Conservation (phyloP, 2,329 filamentous ascomycete genomes). For the Keithomyces neogunnii region DNA sequence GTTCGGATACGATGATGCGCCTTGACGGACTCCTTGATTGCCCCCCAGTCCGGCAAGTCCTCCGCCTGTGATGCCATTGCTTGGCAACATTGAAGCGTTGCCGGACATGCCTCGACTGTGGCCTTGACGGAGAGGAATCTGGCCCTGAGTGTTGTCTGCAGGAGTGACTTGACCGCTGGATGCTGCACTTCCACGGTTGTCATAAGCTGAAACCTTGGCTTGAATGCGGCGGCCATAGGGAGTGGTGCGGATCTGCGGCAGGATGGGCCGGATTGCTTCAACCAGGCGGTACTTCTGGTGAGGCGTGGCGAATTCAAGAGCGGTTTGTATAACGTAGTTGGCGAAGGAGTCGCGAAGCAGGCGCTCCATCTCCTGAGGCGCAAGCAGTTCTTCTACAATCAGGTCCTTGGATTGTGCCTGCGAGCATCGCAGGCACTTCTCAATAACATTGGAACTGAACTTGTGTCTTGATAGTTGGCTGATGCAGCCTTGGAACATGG, state of each 20-base stretch:
- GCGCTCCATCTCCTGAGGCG: conserved; percentile 70
- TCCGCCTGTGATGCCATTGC: conserved; percentile 18
- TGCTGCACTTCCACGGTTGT: conserved; percentile 35
- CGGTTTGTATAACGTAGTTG: conserved; percentile 98
- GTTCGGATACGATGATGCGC: conserved; percentile 25
- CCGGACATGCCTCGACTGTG: conserved; percentile 35
- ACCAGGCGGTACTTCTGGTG: conserved; percentile 68
- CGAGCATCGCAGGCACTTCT: conserved; percentile 87
- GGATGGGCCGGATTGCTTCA: conserved; percentile 75
- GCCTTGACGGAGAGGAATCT: conserved; percentile 39
- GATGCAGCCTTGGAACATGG: conserved; percentile 67
- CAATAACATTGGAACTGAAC: conserved; percentile 98
- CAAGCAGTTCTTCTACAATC: conserved; percentile 76
- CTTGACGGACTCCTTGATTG: conserved; percentile 21
- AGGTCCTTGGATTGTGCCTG: conserved; percentile 64
- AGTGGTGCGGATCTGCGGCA: conserved; percentile 78
- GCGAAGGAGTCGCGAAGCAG: conserved; percentile 88
- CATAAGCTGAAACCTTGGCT: conserved; percentile 68
- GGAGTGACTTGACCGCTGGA: conserved; percentile 43
- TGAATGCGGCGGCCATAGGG: conserved; percentile 92
- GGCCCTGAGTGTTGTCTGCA: conserved; percentile 43
- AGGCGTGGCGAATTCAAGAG: conserved; percentile 73
- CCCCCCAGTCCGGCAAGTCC: conserved; percentile 11
- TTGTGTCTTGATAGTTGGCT: conserved; percentile 81
- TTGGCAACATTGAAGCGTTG: conserved; percentile 26